Percentiles rank a stretch among this genome's conserved stretches.
phyloP scores from a whole-genome alignment of 441 rosid species.

The Gossypium lobatum region DNA sequence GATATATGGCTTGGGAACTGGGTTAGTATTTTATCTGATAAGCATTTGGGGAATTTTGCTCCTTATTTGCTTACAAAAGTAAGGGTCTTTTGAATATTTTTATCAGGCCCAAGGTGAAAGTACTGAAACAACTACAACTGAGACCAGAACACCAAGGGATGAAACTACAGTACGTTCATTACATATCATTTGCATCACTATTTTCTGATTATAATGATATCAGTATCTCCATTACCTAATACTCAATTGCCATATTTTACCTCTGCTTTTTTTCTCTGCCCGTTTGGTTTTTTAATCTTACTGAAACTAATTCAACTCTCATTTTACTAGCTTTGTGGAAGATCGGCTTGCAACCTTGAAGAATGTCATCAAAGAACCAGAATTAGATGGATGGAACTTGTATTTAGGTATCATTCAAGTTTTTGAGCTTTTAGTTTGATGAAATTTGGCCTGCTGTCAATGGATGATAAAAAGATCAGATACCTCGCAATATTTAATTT shows the following conservation, averaged over 20 bases:
- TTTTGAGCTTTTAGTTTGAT: neutral
- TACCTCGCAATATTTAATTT: neutral
- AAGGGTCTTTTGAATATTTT: conserved; percentile 5
- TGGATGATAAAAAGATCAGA: neutral
- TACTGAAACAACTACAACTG: conserved; percentile 73
- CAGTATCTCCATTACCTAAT: neutral
- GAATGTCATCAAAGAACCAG: conserved; percentile 84
- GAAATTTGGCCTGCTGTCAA: neutral
- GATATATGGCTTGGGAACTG: conserved; percentile 77
- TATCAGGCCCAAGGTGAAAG: conserved; percentile 80
- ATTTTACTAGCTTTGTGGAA: conserved; percentile 70
- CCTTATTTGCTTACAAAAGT: neutral
- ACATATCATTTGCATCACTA: neutral
- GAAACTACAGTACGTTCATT: conserved; percentile 53
- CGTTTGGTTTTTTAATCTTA: neutral
- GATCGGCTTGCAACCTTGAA: conserved; percentile 83
- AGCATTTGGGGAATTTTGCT: neutral
- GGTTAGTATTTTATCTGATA: conserved; percentile 44
- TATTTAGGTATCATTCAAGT: conserved; percentile 47
- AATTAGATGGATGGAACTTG: conserved; percentile 78
- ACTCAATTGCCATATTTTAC: neutral
- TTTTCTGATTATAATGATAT: neutral
- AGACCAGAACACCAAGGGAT: conserved; percentile 77
- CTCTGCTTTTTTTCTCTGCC: neutral
- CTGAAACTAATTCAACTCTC: conserved; percentile 13